Evolutionary conservation across 2,329 filamentous ascomycete species (phyloP).

Genomic region (Diaporthe sp.): DNA sequence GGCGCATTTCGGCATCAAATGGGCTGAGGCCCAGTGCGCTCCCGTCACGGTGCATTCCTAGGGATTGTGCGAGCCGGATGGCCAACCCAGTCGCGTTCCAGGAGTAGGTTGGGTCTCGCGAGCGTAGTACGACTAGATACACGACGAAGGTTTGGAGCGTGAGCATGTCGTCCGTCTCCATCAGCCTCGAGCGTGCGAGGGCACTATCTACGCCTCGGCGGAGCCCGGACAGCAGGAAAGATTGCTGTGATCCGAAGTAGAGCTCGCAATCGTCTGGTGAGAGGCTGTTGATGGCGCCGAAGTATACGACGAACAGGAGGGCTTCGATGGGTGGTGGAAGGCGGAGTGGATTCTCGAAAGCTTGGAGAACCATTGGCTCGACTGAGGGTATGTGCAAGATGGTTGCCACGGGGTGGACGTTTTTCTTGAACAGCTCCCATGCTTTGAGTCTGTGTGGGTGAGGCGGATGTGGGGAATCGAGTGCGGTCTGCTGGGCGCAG

Average conservation of each 20-base stretch:
- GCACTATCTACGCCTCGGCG: conserved; percentile 63
- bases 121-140: conserved; percentile 61
- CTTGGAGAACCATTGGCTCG: conserved; percentile 3
- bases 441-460: neutral
- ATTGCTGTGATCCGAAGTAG: neutral
- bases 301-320: conserved; percentile 55
- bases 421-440: neutral
- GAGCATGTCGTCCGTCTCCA: conserved; percentile 65
- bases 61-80: conserved; percentile 56
- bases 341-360: neutral
- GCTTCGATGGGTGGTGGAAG: conserved; percentile 51
- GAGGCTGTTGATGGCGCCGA: conserved; percentile 46
- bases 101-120: conserved; percentile 50
- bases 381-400: conserved; percentile 12
- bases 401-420: neutral
- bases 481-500: neutral
- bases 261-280: conserved; percentile 47
- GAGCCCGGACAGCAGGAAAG: neutral
- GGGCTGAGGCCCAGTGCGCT: conserved; percentile 59
- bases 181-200: conserved; percentile 66
- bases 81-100: conserved; percentile 56
- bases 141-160: conserved; percentile 69
- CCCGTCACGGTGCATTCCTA: conserved; percentile 53
- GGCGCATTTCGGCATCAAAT: conserved; percentile 64
- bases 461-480: neutral